These are phyloP conservation scores for Fusarium penzigii DNA, from an alignment of 2,329 filamentous ascomycete species.

Conservation along the genomic window DNA sequence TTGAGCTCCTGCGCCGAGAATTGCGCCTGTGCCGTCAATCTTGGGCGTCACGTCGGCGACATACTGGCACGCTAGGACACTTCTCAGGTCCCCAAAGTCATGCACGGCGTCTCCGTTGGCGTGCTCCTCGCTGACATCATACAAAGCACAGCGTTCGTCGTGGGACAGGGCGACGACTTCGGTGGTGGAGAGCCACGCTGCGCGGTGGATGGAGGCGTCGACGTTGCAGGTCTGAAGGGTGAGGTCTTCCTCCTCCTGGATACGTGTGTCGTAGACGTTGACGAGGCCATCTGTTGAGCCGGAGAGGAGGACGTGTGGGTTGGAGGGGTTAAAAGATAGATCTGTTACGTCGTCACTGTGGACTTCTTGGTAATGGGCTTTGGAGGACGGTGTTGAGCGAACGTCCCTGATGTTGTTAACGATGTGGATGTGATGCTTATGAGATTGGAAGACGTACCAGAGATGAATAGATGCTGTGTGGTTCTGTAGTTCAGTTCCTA, in stretches of 20 bases:
- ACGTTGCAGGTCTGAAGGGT: conserved; percentile 79
- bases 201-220: conserved; percentile 71
- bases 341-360: conserved; percentile 70
- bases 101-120: conserved; percentile 57
- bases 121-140: conserved; percentile 66
- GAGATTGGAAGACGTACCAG: conserved; percentile 48
- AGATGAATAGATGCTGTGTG: conserved; percentile 61
- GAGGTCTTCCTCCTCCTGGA: conserved; percentile 75
- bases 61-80: conserved; percentile 70
- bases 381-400: conserved; percentile 47
- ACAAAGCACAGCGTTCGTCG: conserved; percentile 76
- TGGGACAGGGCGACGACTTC: conserved; percentile 74
- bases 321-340: conserved; percentile 57
- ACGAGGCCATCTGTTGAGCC: conserved; percentile 80
- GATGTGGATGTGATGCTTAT: background rate
- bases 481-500: conserved; percentile 72
- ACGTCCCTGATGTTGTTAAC: conserved; percentile 54
- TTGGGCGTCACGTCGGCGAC: conserved; percentile 67
- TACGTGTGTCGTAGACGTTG: conserved; percentile 72
- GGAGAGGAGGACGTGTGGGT: conserved; percentile 66
- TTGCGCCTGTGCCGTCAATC: conserved; percentile 57
- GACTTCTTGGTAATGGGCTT: conserved; percentile 61
- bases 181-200: conserved; percentile 65
- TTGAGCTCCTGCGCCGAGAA: conserved; percentile 66
- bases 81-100: conserved; percentile 70